Evolutionary conservation across 352 stramenopile genomes (phyloP).

Genomic region (Phytophthora brassicae): DNA sequence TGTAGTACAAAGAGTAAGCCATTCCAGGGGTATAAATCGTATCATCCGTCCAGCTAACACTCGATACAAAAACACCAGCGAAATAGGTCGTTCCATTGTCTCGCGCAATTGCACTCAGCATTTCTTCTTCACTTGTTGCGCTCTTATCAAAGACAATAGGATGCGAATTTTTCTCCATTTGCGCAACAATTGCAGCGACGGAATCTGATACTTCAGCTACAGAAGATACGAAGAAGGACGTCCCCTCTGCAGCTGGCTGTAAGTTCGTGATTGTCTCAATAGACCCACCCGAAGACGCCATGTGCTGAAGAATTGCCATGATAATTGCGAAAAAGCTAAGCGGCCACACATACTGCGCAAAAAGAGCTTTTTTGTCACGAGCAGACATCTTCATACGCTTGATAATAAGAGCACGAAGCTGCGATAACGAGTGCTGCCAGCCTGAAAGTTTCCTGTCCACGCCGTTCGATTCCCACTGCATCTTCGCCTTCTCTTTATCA

Average conservation of each 20-base stretch:
- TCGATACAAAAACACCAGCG: constrained; percentile 54
- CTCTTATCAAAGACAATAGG: constrained; percentile 36
- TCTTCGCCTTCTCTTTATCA: constrained; percentile 20
- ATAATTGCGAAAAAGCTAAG: constrained; percentile 62
- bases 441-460: constrained; percentile 22
- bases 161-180: constrained; percentile 28
- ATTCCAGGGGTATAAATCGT: constrained; percentile 12
- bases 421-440: constrained; percentile 38
- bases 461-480: neutral
- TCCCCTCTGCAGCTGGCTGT: constrained; percentile 30
- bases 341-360: constrained; percentile 75
- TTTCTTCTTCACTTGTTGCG: constrained; percentile 28
- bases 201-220: constrained; percentile 18
- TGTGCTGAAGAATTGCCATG: constrained; percentile 44
- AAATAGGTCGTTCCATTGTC: constrained; percentile 56
- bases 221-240: constrained; percentile 53
- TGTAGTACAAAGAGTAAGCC: constrained; percentile 67
- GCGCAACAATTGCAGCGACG: constrained; percentile 33
- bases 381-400: constrained; percentile 59
- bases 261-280: constrained; percentile 60
- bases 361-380: constrained; percentile 61
- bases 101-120: constrained; percentile 46
- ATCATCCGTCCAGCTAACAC: constrained; percentile 31
- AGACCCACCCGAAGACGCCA: constrained; percentile 30
- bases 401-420: constrained; percentile 51